Evolutionary conservation across 192 early-diverging fungal genomes (phyloP), one percentile per base, ranked within the genome.

Genomic region (Coemansia sp.): DNA sequence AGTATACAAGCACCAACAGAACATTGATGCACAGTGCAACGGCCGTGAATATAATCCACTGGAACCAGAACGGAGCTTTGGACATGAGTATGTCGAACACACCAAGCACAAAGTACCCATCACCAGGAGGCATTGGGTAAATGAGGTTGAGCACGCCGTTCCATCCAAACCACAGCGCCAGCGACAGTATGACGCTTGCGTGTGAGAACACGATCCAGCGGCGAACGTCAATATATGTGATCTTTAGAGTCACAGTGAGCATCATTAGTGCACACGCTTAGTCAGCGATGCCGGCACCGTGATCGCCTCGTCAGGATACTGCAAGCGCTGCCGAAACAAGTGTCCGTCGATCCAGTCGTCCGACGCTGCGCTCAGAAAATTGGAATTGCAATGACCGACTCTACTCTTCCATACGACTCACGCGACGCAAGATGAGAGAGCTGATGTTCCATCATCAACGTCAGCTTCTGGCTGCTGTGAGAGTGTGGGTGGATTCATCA

Each of bases 211-310:
- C 57, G 16, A 85, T 80, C 83, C 86, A 86, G 37, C 85, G 84
- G 53, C 87, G 88, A 35, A 83, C 84, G 61, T 90, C 89, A 14
- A 90, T 54, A 31, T 89, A 90, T 6, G 87, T 84, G 47, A 90
- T 85, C 72, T 90, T 89, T 59, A 89, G 61, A 1, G 89, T 90
- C 1, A 89, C 89, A 1, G 88, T 74, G 31, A 90, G 55, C 3
- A 90, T 84, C 72, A 87, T 82, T 35, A 82, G 69, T 82, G 79
- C 69, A 82, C 79, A 38, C 79, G 72, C 67, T 82, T 82, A 0
- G 79, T 82, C 62, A 82, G 67, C 53, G 79, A 82, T n/a, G 79
- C 79, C 1, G 74, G 79, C 57, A 82, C 79, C 1, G 70, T 64
- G 39, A 82, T 56, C 1, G 63, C 59, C 65, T 75, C 74, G 56